Percentiles rank a stretch among this genome's conserved stretches.
These are phyloP conservation scores for Ceratocystis smalleyi DNA, from an alignment of 2,329 filamentous ascomycete species.

Conservation along the genomic window DNA sequence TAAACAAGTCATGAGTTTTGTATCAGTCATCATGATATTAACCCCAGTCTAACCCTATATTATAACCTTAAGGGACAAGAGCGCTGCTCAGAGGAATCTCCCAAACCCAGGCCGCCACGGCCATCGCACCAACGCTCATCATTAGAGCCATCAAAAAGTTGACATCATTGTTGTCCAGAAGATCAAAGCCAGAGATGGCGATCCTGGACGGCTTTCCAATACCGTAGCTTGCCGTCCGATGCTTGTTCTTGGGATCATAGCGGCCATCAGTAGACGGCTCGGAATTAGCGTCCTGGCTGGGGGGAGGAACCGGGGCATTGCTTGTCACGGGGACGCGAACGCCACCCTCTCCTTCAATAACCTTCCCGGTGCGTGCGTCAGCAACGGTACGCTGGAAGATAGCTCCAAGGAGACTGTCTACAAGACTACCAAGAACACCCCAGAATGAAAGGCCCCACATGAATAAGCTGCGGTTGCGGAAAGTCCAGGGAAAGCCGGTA, in stretches of 20 bases:
- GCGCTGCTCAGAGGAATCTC: slow-evolving; percentile 35
- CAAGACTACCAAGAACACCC: slow-evolving; percentile 62
- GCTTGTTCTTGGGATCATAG: slow-evolving; percentile 36
- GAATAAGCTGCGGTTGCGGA: slow-evolving; percentile 30
- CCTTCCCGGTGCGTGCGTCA: slow-evolving; percentile 68
- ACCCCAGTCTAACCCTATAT: background rate
- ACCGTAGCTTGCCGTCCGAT: slow-evolving; percentile 37
- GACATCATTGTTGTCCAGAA: slow-evolving; percentile 89
- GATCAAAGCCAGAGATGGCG: slow-evolving; percentile 50
- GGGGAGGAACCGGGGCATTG: slow-evolving; percentile 18
- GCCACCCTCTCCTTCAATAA: slow-evolving; percentile 76
- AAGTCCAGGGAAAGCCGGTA: slow-evolving; percentile 36
- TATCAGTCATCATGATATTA: background rate
- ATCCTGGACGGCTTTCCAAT: slow-evolving; percentile 44
- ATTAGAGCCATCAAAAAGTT: slow-evolving; percentile 79
- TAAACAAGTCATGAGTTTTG: background rate
- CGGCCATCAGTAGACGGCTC: slow-evolving; percentile 27
- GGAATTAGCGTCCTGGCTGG: slow-evolving; percentile 20
- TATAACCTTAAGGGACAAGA: slow-evolving; percentile 22
- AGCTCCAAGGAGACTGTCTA: slow-evolving; percentile 80
- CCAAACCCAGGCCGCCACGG: slow-evolving; percentile 45
- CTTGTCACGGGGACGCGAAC: slow-evolving; percentile 37
- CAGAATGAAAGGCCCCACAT: slow-evolving; percentile 49
- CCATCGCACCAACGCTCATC: slow-evolving; percentile 70
- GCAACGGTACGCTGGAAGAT: slow-evolving; percentile 73